Evolutionary conservation across 495 filamentous ascomycete genomes (phyloP).

Genomic region (Hyphodiscus hymeniophilus): DNA sequence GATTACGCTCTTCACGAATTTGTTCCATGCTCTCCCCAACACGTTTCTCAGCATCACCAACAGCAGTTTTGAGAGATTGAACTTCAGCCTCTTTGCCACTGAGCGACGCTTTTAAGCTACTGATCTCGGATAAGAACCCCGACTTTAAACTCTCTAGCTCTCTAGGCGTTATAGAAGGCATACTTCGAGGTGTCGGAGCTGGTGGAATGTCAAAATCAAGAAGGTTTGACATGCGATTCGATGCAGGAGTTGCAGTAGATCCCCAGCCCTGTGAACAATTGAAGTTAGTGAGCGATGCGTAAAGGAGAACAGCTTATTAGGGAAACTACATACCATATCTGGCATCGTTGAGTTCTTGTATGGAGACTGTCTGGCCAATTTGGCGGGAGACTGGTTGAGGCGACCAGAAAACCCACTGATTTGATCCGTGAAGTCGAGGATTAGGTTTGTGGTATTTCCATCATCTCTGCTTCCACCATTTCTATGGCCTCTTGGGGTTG

Average conservation of each 20-base stretch:
- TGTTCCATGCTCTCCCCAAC: conserved; percentile 78
- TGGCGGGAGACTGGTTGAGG: conserved; percentile 11
- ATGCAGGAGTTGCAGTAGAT: conserved; percentile 9
- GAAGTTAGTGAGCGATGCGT: no score
- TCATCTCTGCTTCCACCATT: conserved; percentile 27
- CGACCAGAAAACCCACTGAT: conserved; percentile 42
- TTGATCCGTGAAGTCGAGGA: conserved; percentile 85
- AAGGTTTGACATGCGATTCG: conserved; percentile 43
- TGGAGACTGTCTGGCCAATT: conserved; percentile 30
- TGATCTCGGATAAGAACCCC: conserved; percentile 79
- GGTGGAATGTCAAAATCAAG: conserved; percentile 92
- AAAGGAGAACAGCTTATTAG: no score
- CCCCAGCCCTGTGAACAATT: no score
- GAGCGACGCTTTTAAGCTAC: conserved; percentile 77
- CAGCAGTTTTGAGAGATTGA: conserved; percentile 70
- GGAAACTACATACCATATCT: conserved; percentile 10
- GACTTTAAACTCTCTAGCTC: conserved; percentile 92
- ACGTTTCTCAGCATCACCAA: conserved; percentile 83
- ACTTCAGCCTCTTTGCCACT: conserved; percentile 89
- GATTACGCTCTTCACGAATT: conserved; percentile 61
- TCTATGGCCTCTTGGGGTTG: conserved; percentile 27
- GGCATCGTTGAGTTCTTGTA: conserved; percentile 24
- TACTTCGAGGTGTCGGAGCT: conserved; percentile 79
- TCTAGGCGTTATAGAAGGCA: conserved; percentile 83
- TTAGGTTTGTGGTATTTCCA: conserved; percentile 53